phyloP scores from a whole-genome alignment of 805 yeast species.

The Candida gorgasii region DNA sequence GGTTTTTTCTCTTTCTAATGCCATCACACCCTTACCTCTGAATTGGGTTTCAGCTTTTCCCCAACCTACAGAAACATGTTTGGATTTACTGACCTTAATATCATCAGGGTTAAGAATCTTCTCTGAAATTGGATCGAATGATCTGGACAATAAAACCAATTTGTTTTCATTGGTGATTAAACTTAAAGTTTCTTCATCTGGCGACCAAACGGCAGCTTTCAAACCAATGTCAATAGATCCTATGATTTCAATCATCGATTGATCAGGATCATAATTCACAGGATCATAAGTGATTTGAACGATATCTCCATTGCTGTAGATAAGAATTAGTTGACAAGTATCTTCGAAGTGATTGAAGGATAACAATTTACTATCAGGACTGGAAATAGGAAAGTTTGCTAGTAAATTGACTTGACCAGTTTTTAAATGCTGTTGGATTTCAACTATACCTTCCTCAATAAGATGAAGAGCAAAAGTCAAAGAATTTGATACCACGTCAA shows the following conservation, averaged over 20 bases:
- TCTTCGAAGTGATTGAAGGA: slow-evolving; percentile 73
- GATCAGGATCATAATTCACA: slow-evolving; percentile 42
- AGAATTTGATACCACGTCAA: slow-evolving; percentile 75
- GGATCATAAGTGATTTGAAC: slow-evolving; percentile 63
- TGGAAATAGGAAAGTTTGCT: slow-evolving; percentile 58
- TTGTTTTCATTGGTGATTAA: slow-evolving; percentile 63
- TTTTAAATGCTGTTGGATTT: slow-evolving; percentile 75
- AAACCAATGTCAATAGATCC: slow-evolving; percentile 83
- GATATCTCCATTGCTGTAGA: slow-evolving; percentile 77
- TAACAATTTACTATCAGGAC: slow-evolving; percentile 39
- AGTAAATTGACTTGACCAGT: slow-evolving; percentile 57
- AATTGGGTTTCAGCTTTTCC: slow-evolving; percentile 97
- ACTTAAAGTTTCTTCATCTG: slow-evolving; percentile 84
- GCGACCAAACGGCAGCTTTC: slow-evolving; percentile 78
- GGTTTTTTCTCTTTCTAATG: slow-evolving; percentile 61
- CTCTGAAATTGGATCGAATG: slow-evolving; percentile 79
- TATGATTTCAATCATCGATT: slow-evolving; percentile 68
- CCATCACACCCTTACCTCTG: slow-evolving; percentile 88
- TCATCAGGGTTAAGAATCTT: slow-evolving; percentile 59
- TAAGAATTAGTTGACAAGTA: slow-evolving; percentile 60
- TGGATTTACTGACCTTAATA: slow-evolving; percentile 55
- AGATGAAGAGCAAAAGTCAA: slow-evolving; percentile 63
- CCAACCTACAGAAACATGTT: slow-evolving; percentile 97
- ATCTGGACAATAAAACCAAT: slow-evolving; percentile 66
- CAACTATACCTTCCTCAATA: slow-evolving; percentile 55